Base-by-base conservation (phyloP, 1,284 basidiomycete genomes). In the Cutaneotrichosporon curvatum region DNA sequence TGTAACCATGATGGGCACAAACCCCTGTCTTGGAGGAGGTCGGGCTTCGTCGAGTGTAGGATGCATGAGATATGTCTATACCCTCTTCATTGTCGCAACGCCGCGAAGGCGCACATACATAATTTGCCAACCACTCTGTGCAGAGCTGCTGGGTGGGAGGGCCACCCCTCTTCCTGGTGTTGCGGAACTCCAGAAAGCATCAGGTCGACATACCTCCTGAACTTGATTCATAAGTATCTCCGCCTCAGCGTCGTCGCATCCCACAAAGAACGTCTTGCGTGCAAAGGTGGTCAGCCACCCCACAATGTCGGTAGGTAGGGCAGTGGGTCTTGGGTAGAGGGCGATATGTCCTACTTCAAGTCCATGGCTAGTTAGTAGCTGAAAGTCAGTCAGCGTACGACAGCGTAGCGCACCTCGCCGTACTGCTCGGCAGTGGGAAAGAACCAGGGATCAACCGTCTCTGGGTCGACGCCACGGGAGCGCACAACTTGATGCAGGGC, bases 271-370 rank as follows among this genome's bases (percentile, higher is more conserved):
- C 74, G 46, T 80, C 72, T 59, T 73, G 14, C 81, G 75, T 2
- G 72, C 79, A 62, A 90, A 90, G 0, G 83, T 74, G 21, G 76
- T 67, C 21, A 88, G 73, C 86, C 86, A 90, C 34, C 78, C 84
- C 9, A 71, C 66, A 31, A 89, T 68, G 21, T 79, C 78, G 2
- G 79, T 47, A 0, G 75, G 55, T 1, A 90, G 76, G 0, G 80
- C 78, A 0, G 85, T 89, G 19, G 81, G 65, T 6, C 87, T 79
- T 2, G 86, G 84, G 19, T 77, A 76, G 30, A 89, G 74, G 0
- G 75, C 75, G 35, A 85, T 76, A 30, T 77, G 73, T 12, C 69
- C 63, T 0, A 81, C 75, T 40, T 75, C 68, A 52, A 87, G 81
- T 20, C 79, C 78, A 18, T 77, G 76, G 1, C 71, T 63, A 38